These are phyloP conservation scores for Fusarium poae DNA, from an alignment of 2,329 filamentous ascomycete genomes.

Conservation along the genomic window DNA sequence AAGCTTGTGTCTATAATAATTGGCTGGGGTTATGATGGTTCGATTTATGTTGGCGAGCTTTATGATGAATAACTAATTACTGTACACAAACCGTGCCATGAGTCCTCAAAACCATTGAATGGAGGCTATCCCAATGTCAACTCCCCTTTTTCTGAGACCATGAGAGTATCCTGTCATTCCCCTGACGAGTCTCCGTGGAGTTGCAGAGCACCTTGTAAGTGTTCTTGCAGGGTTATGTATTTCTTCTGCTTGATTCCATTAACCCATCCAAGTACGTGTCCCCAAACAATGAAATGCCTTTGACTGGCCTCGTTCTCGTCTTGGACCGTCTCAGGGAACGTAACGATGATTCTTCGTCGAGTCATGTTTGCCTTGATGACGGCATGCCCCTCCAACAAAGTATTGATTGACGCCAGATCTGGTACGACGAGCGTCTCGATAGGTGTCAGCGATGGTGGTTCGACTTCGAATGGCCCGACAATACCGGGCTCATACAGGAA, in stretches of 20 bases:
- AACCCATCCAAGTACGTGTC: not conserved
- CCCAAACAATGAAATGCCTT: not conserved
- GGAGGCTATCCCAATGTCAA: not conserved
- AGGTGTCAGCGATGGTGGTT: not conserved
- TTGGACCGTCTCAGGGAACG: not conserved
- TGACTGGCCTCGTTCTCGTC: fast-evolving
- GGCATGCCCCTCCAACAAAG: not conserved
- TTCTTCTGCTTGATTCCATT: not conserved
- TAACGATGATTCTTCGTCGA: not conserved
- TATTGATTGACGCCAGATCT: conserved; percentile 4
- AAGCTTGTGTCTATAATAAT: not conserved
- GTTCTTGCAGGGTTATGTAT: not conserved
- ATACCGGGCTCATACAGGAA: no score
- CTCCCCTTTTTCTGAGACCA: not conserved
- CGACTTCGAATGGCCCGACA: conserved; percentile 2
- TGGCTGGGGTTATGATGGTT: not conserved
- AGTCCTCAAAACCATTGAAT: not conserved
- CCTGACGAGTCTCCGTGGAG: not conserved
- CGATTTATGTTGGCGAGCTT: not conserved
- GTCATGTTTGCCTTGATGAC: conserved; percentile 5
- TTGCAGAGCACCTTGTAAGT: not conserved
- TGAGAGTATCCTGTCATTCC: not conserved
- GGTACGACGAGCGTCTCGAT: not conserved
- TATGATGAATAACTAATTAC: not conserved
- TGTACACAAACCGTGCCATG: not conserved